Evolutionary conservation across 2,329 filamentous ascomycete genomes (phyloP).

Genomic region (Mollisia scopiformis): DNA sequence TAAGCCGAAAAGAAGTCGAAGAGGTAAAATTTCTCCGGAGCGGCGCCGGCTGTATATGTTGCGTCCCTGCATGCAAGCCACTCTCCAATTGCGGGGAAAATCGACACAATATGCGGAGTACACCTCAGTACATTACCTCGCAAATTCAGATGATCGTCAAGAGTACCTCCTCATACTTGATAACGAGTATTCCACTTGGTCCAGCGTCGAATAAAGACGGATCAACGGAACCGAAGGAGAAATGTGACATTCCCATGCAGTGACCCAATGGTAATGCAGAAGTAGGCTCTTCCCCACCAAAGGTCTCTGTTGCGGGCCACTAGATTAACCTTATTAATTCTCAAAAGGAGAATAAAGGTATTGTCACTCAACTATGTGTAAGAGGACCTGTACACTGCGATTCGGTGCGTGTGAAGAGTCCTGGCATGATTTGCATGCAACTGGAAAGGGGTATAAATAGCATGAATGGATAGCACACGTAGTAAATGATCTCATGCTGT

Average conservation of each 20-base stretch:
- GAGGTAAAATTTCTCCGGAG: conserved; percentile 12
- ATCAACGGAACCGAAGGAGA: no score
- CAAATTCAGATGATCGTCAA: background rate
- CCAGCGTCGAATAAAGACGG: no score
- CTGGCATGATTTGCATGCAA: background rate
- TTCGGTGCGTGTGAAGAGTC: background rate
- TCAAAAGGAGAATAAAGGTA: background rate
- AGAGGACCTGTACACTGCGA: background rate
- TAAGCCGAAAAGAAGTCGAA: background rate
- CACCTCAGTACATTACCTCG: background rate
- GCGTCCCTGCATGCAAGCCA: conserved; percentile 4
- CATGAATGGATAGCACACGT: background rate
- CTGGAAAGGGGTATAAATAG: background rate
- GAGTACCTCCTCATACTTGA: background rate
- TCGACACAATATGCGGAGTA: background rate
- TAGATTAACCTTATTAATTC: background rate
- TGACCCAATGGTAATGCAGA: background rate
- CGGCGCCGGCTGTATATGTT: conserved; percentile 1
- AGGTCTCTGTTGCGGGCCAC: background rate
- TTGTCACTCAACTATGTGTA: background rate
- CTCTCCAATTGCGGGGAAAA: conserved; percentile 9
- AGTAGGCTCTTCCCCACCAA: background rate
- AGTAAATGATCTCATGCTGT: background rate
- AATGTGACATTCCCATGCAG: no score
- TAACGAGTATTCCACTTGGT: no score